Conservation (phyloP, 257 asterid species). For the Solanum chiquidenum region DNA sequence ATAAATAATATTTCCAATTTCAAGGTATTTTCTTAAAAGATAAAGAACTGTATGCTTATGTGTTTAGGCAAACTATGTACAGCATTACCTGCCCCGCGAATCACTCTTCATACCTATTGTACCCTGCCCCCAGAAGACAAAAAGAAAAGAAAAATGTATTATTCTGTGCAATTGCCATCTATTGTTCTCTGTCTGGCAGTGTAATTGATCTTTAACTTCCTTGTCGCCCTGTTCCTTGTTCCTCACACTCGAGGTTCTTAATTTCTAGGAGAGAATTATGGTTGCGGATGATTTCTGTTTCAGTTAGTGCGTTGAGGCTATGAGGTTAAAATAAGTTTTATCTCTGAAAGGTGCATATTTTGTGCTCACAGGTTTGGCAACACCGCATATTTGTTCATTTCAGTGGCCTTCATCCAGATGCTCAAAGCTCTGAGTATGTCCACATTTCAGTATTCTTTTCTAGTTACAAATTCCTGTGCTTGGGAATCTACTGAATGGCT, state of each 20-base stretch:
- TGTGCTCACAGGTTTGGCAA: conserved; percentile 82
- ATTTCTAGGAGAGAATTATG: not conserved
- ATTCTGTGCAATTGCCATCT: not conserved
- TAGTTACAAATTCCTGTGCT: not conserved
- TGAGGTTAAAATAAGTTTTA: not conserved
- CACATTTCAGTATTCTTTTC: not conserved
- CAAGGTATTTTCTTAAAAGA: not conserved
- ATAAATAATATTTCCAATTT: not conserved
- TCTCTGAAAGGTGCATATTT: not conserved
- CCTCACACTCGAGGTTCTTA: not conserved
- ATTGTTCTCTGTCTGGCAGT: not conserved
- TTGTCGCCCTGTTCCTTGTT: not conserved
- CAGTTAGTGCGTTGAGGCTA: not conserved
- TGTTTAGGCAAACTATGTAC: not conserved
- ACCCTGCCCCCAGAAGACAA: not conserved
- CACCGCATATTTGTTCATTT: conserved; percentile 89
- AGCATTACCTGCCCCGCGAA: not conserved
- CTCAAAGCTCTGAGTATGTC: conserved; percentile 95
- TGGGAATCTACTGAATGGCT: not conserved
- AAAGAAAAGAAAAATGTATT: not conserved
- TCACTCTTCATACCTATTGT: not conserved
- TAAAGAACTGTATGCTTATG: not conserved
- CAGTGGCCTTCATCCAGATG: conserved; percentile 99
- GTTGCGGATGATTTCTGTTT: not conserved
- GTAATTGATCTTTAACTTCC: not conserved